Conservation (phyloP, 2,329 filamentous ascomycete species). For the Apiospora koreana region DNA sequence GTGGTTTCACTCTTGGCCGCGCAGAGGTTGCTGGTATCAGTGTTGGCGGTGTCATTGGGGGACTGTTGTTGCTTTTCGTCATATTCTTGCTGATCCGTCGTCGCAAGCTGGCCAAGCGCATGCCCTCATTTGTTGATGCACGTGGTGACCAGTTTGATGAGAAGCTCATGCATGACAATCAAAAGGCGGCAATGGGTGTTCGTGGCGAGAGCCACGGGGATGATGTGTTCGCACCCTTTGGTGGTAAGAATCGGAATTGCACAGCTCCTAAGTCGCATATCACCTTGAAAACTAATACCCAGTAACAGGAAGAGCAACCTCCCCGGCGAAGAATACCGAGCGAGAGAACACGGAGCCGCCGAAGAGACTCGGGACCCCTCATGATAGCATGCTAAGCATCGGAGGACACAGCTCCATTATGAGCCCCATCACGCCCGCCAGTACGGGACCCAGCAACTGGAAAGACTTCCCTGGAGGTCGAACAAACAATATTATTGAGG, state of each 20-base stretch:
- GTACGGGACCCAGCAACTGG: not conserved
- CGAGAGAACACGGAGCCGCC: not conserved
- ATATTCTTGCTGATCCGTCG: slow-evolving; percentile 26
- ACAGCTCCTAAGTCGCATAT: not conserved
- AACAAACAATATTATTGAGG: not conserved
- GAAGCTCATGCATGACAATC: slow-evolving; percentile 16
- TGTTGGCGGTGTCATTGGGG: slow-evolving; percentile 20
- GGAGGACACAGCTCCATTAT: not conserved
- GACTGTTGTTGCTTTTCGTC: slow-evolving; percentile 20
- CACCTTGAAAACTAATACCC: not conserved
- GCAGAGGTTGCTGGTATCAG: slow-evolving; percentile 22
- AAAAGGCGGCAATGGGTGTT: slow-evolving; percentile 15
- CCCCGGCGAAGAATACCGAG: not conserved
- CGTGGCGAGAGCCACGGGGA: slow-evolving; percentile 8
- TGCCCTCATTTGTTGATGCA: slow-evolving; percentile 18
- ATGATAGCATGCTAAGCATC: not conserved
- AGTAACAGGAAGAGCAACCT: slow-evolving; percentile 10
- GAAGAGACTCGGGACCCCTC: not conserved
- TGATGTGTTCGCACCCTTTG: slow-evolving; percentile 46
- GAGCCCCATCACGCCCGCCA: slow-evolving; percentile 12
- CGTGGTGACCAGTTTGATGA: slow-evolving; percentile 13
- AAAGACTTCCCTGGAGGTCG: not conserved
- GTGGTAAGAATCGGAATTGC: slow-evolving; percentile 36
- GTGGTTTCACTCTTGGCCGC: not conserved
- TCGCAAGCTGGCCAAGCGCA: slow-evolving; percentile 15